Evolutionary conservation across 139 green algal species (phyloP).

Genomic region (Chlorella sp.): DNA sequence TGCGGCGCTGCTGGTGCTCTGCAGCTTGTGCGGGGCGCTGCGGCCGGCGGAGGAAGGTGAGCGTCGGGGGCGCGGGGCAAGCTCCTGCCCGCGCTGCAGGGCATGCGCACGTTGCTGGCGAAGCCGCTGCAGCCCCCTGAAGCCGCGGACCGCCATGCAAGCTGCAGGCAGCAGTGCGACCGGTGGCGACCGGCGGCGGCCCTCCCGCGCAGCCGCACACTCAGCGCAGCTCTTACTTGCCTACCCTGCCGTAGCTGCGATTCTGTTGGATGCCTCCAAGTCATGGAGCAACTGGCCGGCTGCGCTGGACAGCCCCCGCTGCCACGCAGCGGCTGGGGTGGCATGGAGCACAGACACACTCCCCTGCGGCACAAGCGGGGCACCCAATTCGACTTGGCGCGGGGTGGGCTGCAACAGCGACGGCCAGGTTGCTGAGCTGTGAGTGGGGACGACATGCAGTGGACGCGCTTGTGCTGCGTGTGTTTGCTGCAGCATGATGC

Average conservation of each 20-base stretch:
- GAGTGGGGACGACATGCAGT: background rate
- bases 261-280: background rate
- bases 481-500: no score
- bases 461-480: no score
- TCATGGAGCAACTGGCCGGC: background rate
- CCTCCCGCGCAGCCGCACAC: background rate
- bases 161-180: no score
- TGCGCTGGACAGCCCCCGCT: background rate
- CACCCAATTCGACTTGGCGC: background rate
- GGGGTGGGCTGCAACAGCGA: background rate
- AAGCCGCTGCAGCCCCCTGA: no score
- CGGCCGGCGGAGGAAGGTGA: no score
- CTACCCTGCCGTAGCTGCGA: background rate
- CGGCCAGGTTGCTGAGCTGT: background rate
- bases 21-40: no score
- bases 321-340: background rate
- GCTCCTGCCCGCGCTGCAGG: no score
- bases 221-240: background rate
- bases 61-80: no score
- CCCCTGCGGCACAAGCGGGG: background rate
- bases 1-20: no score
- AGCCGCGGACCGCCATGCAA: no score
- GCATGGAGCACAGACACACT: background rate
- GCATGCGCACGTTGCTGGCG: no score
- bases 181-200: background rate